Conservation (phyloP, 2,329 filamentous ascomycete genomes). For the Thelonectria blattea region DNA sequence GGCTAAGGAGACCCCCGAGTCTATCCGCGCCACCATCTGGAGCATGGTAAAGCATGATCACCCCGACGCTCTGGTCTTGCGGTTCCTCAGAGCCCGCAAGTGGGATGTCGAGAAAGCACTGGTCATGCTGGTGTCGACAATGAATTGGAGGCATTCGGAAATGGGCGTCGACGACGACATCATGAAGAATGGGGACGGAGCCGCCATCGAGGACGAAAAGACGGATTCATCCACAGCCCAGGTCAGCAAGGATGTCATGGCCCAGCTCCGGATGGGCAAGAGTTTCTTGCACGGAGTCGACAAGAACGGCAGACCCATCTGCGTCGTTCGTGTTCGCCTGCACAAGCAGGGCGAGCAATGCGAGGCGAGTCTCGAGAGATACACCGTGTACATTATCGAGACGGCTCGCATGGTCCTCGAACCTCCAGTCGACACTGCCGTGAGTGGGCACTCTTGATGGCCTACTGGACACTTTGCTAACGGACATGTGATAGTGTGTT, state of each 20-base stretch:
- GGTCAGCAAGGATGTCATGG: conserved; percentile 76
- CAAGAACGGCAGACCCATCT: conserved; percentile 84
- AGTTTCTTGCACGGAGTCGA: conserved; percentile 90
- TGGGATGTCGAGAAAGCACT: conserved; percentile 49
- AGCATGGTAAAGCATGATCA: conserved; percentile 94
- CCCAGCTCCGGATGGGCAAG: conserved; percentile 87
- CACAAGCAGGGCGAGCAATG: conserved; percentile 84
- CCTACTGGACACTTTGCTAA: conserved; percentile 16
- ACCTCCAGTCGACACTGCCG: conserved; percentile 87
- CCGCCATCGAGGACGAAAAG: conserved; percentile 65
- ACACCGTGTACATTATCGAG: conserved; percentile 94
- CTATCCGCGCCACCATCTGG: conserved; percentile 85
- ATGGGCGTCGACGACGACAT: conserved; percentile 91
- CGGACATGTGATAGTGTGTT: conserved; percentile 67
- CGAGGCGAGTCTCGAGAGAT: conserved; percentile 82
- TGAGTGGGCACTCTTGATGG: conserved; percentile 54
- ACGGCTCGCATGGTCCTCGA: conserved; percentile 84
- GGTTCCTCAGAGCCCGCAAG: conserved; percentile 49
- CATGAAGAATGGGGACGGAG: conserved; percentile 75
- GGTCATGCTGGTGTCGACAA: conserved; percentile 67
- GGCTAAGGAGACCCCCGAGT: conserved; percentile 76
- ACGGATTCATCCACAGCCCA: conserved; percentile 68
- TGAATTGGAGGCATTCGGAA: conserved; percentile 86
- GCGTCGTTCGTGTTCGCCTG: conserved; percentile 80
- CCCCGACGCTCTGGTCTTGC: conserved; percentile 69